phyloP scores from a whole-genome alignment of 257 asterid genomes.

The Przewalskia tangutica region DNA sequence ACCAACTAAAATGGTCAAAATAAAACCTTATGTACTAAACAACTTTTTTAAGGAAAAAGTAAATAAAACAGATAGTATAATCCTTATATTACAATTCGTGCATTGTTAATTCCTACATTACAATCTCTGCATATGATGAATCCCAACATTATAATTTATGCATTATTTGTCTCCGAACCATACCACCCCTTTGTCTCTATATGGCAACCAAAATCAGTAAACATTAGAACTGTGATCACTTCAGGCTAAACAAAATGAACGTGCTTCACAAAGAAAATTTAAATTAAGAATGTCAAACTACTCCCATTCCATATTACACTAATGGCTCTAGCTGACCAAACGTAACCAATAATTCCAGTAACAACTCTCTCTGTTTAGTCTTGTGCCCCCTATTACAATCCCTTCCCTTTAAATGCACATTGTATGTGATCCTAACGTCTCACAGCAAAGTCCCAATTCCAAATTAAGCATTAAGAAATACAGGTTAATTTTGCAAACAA shows the following conservation, averaged over 20 bases:
- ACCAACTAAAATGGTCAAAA: background rate
- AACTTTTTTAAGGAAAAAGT: no score
- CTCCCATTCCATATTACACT: background rate
- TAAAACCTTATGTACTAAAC: background rate
- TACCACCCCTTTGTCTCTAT: background rate
- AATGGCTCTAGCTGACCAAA: slow-evolving; percentile 33
- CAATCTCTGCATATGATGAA: no score
- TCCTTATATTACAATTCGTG: background rate
- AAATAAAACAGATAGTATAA: no score
- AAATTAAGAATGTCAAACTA: background rate
- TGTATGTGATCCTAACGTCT: background rate
- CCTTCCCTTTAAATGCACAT: slow-evolving; percentile 20
- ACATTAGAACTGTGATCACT: background rate
- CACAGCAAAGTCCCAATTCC: background rate
- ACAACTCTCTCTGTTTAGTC: slow-evolving; percentile 5
- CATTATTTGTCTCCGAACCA: background rate
- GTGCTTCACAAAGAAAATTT: background rate
- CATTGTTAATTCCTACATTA: background rate
- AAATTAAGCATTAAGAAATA: background rate
- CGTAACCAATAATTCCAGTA: background rate
- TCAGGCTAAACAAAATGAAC: background rate
- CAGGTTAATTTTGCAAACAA: background rate
- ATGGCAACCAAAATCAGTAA: background rate
- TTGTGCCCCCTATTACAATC: background rate
- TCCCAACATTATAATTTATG: background rate